Percentiles rank a stretch among this genome's conserved stretches.
These are phyloP conservation scores for Starmerella roubikii DNA, from an alignment of 805 yeast species.

Conservation along the genomic window DNA sequence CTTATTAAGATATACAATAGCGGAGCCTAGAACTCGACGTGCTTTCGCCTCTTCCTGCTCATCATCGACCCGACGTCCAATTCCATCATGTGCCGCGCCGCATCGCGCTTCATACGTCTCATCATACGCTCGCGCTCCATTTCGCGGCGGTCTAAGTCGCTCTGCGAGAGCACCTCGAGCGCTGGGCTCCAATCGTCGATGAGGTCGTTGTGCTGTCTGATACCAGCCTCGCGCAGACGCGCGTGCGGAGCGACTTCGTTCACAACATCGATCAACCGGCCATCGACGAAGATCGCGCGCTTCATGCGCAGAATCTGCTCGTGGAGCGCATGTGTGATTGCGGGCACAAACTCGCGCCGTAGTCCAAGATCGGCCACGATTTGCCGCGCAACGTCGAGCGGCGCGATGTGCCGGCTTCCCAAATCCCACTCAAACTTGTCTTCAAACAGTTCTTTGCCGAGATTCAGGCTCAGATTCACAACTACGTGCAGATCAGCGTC, in stretches of 20 bases:
- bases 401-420: conserved; percentile 37
- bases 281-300: conserved; percentile 62
- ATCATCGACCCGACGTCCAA: conserved; percentile 29
- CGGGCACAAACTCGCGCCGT: conserved; percentile 72
- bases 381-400: conserved; percentile 69
- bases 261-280: conserved; percentile 36
- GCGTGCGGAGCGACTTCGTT: conserved; percentile 51
- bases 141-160: conserved; percentile 90
- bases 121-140: conserved; percentile 86
- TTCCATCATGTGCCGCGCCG: conserved; percentile 55
- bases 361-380: conserved; percentile 80
- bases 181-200: conserved; percentile 81
- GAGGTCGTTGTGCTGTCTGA: conserved; percentile 55
- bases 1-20: neutral
- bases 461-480: conserved; percentile 64
- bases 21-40: conserved; percentile 11
- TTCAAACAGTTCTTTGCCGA: conserved; percentile 72
- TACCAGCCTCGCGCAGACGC: conserved; percentile 37
- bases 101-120: conserved; percentile 85
- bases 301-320: conserved; percentile 66
- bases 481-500: conserved; percentile 61
- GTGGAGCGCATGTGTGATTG: conserved; percentile 75
- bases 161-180: conserved; percentile 71
- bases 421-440: conserved; percentile 95
- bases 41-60: conserved; percentile 25